Evolutionary conservation across 108 stramenopile genomes (phyloP), one percentile per base, ranked within the genome.

Genomic region (Cyclostephanos invisitatus): DNA sequence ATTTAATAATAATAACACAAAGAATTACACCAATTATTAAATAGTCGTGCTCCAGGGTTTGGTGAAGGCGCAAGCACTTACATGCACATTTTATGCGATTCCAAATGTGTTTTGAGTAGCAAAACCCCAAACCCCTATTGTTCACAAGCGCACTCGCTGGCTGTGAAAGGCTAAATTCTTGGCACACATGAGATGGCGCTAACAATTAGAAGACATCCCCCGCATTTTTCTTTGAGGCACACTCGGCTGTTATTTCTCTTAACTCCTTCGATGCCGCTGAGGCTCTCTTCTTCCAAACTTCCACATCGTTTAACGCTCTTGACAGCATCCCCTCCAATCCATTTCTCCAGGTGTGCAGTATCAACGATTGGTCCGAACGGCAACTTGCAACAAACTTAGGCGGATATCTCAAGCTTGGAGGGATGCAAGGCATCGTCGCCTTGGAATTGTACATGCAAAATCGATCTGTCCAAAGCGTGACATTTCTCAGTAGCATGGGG

Each of bases 381-480:
- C 22, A 65, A 18, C 56, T 38, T 38, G 46, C 67, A 21, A 14
- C 24, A 22, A 64, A 51, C 17, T 46, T n/a, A n/a, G 22, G 64
- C 27, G 56, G 72, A 66, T 68, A 73, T 25, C 48, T 20, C 37
- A 68, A 51, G 12, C 67, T 47, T n/a, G 62, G 67, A 42, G 85
- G 73, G 40, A 84, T 37, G 53, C 85, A 82, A 0, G 83, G 84
- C 25, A 63, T 73, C 1, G 86, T 81, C 25, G 89, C 75, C 62
- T 94, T 94, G 21, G 86, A 82, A 8, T 88, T 84, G 47, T 78
- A 87, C 67, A 75, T 84, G 53, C 83, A 85, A 65, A 87, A 85
- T 46, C 91, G 67, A 70, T 94, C 89, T 22, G 71, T 83, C 93
- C 93, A 94, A 28, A 94, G 57, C 9, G 85, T 75, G 5, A 94